Conservation (phyloP, 805 yeast species). For the Suhomyces kilbournensis region DNA sequence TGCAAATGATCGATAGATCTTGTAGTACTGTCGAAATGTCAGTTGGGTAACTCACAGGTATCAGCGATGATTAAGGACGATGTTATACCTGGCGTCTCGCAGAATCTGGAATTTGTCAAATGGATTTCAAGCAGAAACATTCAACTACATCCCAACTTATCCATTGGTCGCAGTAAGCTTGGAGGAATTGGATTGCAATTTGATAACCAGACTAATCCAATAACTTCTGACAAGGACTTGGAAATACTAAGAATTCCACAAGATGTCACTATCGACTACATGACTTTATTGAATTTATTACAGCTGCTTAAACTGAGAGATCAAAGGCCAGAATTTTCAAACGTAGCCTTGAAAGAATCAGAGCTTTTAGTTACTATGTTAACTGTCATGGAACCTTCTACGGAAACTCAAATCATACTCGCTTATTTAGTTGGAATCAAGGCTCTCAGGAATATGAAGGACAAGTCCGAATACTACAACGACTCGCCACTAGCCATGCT, state of each 20-base stretch:
- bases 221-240: conserved; percentile 4
- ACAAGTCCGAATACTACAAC: not conserved
- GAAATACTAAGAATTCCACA: conserved; percentile 11
- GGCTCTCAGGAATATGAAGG: not conserved
- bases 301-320: conserved; percentile 17
- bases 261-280: conserved; percentile 15
- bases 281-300: conserved; percentile 16
- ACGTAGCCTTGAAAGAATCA: conserved; percentile 11
- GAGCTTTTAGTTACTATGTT: conserved; percentile 20
- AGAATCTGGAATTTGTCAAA: not conserved
- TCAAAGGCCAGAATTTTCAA: not conserved
- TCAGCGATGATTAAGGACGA: not conserved
- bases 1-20: not conserved
- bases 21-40: not conserved
- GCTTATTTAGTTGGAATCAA: conserved; percentile 21
- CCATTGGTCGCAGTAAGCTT: conserved; percentile 18
- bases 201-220: conserved; percentile 6
- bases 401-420: conserved; percentile 27
- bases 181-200: conserved; percentile 34
- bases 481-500: conserved; percentile 20
- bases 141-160: conserved; percentile 12
- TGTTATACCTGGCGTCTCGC: conserved; percentile 4
- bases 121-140: conserved; percentile 9
- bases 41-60: not conserved
- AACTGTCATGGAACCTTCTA: conserved; percentile 18